phyloP scores from a whole-genome alignment of 148 eudicot genomes.

The Rhododendron henanense region DNA sequence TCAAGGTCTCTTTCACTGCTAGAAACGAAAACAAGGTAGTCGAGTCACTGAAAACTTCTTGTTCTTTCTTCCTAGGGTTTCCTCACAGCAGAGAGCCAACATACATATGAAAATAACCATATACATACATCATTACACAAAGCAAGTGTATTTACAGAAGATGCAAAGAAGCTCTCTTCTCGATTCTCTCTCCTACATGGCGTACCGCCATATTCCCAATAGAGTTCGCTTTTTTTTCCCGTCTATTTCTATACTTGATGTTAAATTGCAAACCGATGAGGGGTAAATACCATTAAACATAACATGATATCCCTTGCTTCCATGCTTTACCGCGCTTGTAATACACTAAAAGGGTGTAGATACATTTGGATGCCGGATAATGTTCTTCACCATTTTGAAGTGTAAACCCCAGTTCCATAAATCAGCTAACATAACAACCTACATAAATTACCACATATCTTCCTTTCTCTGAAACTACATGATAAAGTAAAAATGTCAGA shows the following conservation, averaged over 20 bases:
- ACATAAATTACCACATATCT: background rate
- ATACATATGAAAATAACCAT: background rate
- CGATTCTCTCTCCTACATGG: background rate
- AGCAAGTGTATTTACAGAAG: background rate
- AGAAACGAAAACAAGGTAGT: background rate
- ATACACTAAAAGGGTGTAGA: background rate
- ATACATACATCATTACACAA: background rate
- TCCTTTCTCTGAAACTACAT: background rate
- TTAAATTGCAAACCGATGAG: background rate
- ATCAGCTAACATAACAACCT: background rate
- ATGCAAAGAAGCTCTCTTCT: background rate
- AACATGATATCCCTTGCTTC: background rate
- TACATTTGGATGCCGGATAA: background rate
- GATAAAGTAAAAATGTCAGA: background rate
- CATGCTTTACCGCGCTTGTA: background rate
- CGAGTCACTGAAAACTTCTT: background rate
- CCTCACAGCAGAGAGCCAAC: background rate
- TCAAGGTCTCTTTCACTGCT: background rate
- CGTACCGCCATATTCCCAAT: background rate
- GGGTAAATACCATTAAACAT: background rate
- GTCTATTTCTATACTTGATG: background rate
- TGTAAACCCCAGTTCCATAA: background rate
- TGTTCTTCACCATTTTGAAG: background rate
- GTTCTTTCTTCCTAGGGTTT: background rate
- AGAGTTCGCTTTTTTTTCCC: background rate